Evolutionary conservation across 257 asterid genomes (phyloP).

Genomic region (Solanum pennellii): DNA sequence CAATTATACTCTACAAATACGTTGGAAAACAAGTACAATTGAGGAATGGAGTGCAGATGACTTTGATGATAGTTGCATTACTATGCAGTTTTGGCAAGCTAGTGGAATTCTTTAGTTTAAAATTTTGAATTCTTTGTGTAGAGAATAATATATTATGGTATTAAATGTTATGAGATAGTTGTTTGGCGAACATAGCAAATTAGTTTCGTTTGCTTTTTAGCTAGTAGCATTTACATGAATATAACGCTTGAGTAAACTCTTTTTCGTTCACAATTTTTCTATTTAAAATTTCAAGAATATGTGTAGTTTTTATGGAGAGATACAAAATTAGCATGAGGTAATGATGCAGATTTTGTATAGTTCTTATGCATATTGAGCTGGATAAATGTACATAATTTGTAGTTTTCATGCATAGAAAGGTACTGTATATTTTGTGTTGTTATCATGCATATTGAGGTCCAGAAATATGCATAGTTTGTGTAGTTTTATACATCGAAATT

Average conservation of each 20-base stretch:
- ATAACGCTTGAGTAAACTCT: conserved; percentile 11
- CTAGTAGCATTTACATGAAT: too few relatives aligned
- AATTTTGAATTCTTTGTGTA: not conserved
- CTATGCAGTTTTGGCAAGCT: not conserved
- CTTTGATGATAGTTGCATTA: not conserved
- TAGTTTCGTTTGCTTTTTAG: too few relatives aligned
- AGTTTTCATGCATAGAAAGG: not conserved
- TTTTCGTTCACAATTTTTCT: not conserved
- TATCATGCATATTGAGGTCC: too few relatives aligned
- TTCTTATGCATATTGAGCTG: too few relatives aligned
- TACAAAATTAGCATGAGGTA: not conserved
- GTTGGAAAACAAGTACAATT: not conserved
- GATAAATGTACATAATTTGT: not conserved
- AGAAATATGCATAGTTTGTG: too few relatives aligned
- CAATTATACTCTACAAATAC: not conserved
- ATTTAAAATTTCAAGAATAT: not conserved
- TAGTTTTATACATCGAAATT: not conserved
- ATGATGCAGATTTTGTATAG: not conserved
- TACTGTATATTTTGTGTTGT: not conserved
- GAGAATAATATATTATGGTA: not conserved
- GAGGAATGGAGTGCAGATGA: not conserved
- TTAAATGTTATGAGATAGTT: not conserved
- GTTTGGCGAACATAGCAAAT: too few relatives aligned
- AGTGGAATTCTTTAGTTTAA: not conserved
- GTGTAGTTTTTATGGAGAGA: not conserved